A percentile compares a stretch with the other conserved stretches of the same genome.
phyloP scores from a whole-genome alignment of 306 rosid species.

The Inga laurina region DNA sequence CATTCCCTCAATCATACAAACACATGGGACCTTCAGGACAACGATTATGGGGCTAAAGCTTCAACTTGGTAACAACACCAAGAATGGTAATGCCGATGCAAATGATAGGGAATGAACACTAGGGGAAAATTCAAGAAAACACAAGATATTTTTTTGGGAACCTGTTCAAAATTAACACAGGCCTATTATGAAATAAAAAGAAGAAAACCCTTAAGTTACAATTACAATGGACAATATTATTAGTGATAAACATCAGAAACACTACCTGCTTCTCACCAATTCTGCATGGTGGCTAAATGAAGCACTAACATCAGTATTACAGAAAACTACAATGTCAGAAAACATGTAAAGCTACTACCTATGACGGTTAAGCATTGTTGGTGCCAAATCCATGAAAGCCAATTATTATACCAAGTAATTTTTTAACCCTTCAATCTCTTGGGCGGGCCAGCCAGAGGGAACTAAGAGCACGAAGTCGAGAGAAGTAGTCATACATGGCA shows the following conservation, averaged over 20 bases:
- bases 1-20: not conserved
- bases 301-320: constrained; percentile 28
- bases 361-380: constrained; percentile 29
- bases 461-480: constrained; percentile 91
- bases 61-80: not conserved
- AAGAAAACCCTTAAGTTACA: constrained; percentile 21
- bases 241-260: constrained; percentile 32
- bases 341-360: constrained; percentile 24
- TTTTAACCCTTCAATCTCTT: constrained; percentile 54
- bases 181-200: constrained; percentile 11
- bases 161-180: constrained; percentile 5
- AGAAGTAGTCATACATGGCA: constrained; percentile 85
- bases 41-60: not conserved
- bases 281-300: constrained; percentile 34
- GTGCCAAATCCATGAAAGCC: constrained; percentile 27
- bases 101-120: not conserved
- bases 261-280: constrained; percentile 31
- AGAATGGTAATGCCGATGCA: not conserved
- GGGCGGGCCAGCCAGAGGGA: constrained; percentile 99
- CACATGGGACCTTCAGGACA: not conserved
- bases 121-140: not conserved
- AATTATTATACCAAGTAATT: constrained; percentile 11
- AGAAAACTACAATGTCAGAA: constrained; percentile 29
- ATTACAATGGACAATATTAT: constrained; percentile 44
- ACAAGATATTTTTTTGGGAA: not conserved